Evolutionary conservation across 495 filamentous ascomycete genomes (phyloP).

Genomic region (Penicillium fimorum): DNA sequence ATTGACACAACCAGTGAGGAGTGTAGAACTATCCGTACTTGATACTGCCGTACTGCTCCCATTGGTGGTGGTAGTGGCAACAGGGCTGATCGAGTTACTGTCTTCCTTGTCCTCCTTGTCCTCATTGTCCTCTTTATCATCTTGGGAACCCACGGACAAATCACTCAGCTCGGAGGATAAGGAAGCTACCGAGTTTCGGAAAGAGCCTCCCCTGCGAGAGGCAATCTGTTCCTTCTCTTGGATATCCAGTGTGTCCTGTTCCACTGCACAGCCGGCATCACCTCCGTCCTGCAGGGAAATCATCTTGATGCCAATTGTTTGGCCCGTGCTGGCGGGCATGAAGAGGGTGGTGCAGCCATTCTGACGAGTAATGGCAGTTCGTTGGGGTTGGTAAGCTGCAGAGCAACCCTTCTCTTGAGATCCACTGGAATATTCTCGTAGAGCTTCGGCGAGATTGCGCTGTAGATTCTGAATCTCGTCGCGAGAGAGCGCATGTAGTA

Average conservation of each 20-base stretch:
- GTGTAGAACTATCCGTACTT: constrained; percentile 26
- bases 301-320: constrained; percentile 62
- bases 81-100: constrained; percentile 10
- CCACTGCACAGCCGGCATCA: constrained; percentile 36
- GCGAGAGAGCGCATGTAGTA: constrained; percentile 69
- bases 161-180: constrained; percentile 43
- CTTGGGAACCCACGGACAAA: constrained; percentile 35
- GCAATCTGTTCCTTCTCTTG: constrained; percentile 20
- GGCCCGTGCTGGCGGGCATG: constrained; percentile 75
- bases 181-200: constrained; percentile 37
- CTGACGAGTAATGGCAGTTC: constrained; percentile 64
- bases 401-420: constrained; percentile 58
- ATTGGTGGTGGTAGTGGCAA: constrained; percentile 24
- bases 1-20: constrained; percentile 38
- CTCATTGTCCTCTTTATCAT: constrained; percentile 26
- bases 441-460: constrained; percentile 63
- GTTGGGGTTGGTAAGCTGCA: constrained; percentile 69
- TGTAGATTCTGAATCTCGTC: constrained; percentile 69
- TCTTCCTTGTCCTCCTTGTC: constrained; percentile 23
- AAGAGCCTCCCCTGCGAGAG: constrained; percentile 14
- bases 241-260: constrained; percentile 19
- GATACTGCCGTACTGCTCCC: constrained; percentile 30
- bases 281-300: constrained; percentile 50
- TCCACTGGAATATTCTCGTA: constrained; percentile 79
- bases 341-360: constrained; percentile 83